Percentiles rank a stretch among this genome's conserved stretches.
Conservation (phyloP, 192 early-diverging fungal species). For the Chytriomyces sp. region DNA sequence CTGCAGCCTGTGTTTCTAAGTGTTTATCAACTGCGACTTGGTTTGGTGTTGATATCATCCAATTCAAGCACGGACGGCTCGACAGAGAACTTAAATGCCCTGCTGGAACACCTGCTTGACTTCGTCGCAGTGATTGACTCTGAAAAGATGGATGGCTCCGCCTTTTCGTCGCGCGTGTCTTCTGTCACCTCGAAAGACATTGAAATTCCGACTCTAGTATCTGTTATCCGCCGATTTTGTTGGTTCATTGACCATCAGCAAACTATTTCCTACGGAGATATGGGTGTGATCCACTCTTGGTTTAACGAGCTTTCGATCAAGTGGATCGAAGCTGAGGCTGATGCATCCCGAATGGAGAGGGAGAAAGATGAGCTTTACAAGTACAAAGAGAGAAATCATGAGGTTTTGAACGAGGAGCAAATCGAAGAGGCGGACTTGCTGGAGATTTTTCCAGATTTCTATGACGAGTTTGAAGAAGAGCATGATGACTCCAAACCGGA, state of each 20-base stretch:
- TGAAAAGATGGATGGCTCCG: background rate
- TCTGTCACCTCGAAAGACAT: conserved; percentile 10
- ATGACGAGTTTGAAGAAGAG: conserved; percentile 58
- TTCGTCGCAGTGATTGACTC: conserved; percentile 18
- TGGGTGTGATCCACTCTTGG: conserved; percentile 54
- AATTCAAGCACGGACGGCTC: conserved; percentile 20
- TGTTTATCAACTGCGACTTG: conserved; percentile 77
- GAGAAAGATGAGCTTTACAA: conserved; percentile 53
- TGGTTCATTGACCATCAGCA: conserved; percentile 29
- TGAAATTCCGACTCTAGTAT: conserved; percentile 18
- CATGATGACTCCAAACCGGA: conserved; percentile 55
- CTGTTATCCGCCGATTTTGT: conserved; percentile 32
- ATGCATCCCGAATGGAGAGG: conserved; percentile 40
- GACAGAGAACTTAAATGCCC: background rate
- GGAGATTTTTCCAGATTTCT: conserved; percentile 85
- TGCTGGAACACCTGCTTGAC: conserved; percentile 10
- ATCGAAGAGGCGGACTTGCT: conserved; percentile 73
- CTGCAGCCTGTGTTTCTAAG: conserved; percentile 71
- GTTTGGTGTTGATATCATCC: conserved; percentile 60
- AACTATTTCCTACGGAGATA: conserved; percentile 22
- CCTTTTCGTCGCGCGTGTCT: conserved; percentile 10
- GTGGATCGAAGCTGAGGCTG: conserved; percentile 68
- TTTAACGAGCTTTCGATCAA: conserved; percentile 64
- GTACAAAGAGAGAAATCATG: conserved; percentile 46
- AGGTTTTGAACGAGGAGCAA: conserved; percentile 60